Evolutionary conservation across 2,329 filamentous ascomycete species (phyloP).

Genomic region (Fusarium nelsonii): DNA sequence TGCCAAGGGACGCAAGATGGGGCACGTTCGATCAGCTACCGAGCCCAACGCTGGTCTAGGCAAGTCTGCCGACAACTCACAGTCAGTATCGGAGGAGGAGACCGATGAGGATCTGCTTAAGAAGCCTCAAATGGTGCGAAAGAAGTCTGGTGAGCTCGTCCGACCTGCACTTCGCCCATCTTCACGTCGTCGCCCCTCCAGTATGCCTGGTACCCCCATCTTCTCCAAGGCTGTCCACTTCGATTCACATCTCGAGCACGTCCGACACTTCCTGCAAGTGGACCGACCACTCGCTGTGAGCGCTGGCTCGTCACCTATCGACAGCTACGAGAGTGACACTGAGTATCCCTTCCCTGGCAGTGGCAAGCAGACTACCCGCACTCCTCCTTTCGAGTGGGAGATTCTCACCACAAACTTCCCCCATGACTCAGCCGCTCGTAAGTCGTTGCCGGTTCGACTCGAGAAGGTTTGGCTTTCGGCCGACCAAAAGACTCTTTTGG

Average conservation of each 20-base stretch:
- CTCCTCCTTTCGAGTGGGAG: slow-evolving; percentile 83
- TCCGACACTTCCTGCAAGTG: slow-evolving; percentile 93
- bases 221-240: slow-evolving; percentile 99
- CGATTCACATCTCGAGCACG: slow-evolving; percentile 94
- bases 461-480: slow-evolving; percentile 88
- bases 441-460: slow-evolving; percentile 77
- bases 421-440: slow-evolving; percentile 63
- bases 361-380: slow-evolving; percentile 53
- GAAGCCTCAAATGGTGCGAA: slow-evolving; percentile 94
- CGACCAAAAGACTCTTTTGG: slow-evolving; percentile 88
- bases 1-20: slow-evolving; percentile 56
- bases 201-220: slow-evolving; percentile 96
- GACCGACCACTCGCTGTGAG: slow-evolving; percentile 97
- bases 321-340: slow-evolving; percentile 85
- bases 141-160: slow-evolving; percentile 98
- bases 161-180: slow-evolving; percentile 87
- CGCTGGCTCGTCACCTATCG: slow-evolving; percentile 90
- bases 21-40: slow-evolving; percentile 67
- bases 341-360: slow-evolving; percentile 86
- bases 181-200: slow-evolving; percentile 86
- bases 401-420: slow-evolving; percentile 89
- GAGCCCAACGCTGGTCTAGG: slow-evolving; percentile 64
- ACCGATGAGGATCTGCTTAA: slow-evolving; percentile 68
- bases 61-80: slow-evolving; percentile 63
- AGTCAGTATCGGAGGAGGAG: slow-evolving; percentile 71